Base-by-base conservation (phyloP, 129 eudicot genomes). In the Kitagawia praeruptora region DNA sequence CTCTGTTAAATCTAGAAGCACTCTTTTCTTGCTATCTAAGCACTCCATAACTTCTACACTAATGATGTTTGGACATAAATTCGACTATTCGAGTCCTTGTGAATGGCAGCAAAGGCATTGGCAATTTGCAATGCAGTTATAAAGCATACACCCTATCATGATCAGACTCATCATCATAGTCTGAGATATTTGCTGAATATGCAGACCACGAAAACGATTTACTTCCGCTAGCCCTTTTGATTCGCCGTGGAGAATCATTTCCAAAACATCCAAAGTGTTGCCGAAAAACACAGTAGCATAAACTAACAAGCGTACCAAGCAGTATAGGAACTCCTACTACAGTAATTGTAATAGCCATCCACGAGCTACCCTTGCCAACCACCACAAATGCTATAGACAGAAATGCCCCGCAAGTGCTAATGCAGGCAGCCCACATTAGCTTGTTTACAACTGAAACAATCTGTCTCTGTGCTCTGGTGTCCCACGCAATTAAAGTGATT, bases 341-440 rank as follows among this genome's bases (percentile, higher is more conserved):
- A 0, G 98, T 95, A 40, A 95, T 82, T 23, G 89, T 83, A 25
- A 86, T 83, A 23, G 98, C 97, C 97, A 95, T 92, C 97, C 97
- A 92, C 6, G 96, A 80, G 75, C 88, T 84, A 70, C 80, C 67
- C 81, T 89, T 90, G 61, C 98, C 98, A 2, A 95, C 97, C 6
- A 95, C 97, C 41, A 87, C 96, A 78, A 88, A 95, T 5, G 97
- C 97, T 39, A 95, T 90, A 0, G 98, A 84, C 66, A 93, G 75
- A 76, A 90, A 95, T 6, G 98, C 97, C n/a, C 98, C 98, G 63
- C 97, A 95, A 45, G 98, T 95, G 81, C 92, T 95, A 23, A 92
- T 78, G 67, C 93, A 92, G 7, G 98, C 98, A 4, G 94, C 88
- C 98, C 98, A 95, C 98, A 92, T 95, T 45, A 92, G 84, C 91